Evolutionary conservation across 192 early-diverging fungal genomes (phyloP), one percentile per base, ranked within the genome.

Genomic region (Backusella circina): DNA sequence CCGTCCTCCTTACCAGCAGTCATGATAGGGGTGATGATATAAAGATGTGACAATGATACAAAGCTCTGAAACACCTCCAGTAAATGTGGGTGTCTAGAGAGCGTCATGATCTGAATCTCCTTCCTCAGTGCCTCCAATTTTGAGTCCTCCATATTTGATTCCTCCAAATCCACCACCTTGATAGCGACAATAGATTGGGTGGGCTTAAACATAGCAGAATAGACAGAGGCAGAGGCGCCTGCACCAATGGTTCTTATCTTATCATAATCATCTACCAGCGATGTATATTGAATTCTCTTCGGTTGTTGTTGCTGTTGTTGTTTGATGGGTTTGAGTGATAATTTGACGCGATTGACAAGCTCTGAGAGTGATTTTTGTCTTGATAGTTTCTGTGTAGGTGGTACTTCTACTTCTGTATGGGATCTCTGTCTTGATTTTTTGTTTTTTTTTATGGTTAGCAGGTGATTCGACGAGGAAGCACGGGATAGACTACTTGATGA

Each of bases 11-110:
- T 67, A 76, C 79, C 79, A 47, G 79, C 79, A 38, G 79, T 70
- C 79, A 81, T 81, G 51, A 77, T 73, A 8, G 79, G 79, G 1
- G 75, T 81, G 5, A 81, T 67, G 33, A 81, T 81, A 54, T 74
- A 77, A n/a, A 81, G 61, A 13, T 74, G 30, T 18, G 79, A 81
- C 13, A n/a, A 57, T 10, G 31, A 68, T 13, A 77, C 72, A 71
- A 81, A 81, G 57, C 79, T 81, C 37, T 77, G 75, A 32, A 69
- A 54, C 8, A 81, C 72, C 23, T 76, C 71, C 12, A 81, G 47
- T 13, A 81, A n/a, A 66, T 81, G 71, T 12, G 36, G 66, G 31
- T 81, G 79, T 23, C 69, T 73, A 36, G 71, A 77, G 1, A 81
- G 68, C 3, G 72, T 71, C 79, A 81, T 81, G 21, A 81, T 77